Percentiles rank a stretch among this genome's conserved stretches.
Evolutionary conservation across 495 filamentous ascomycete species (phyloP).

Genomic region (Aspergillus coremiiformis): DNA sequence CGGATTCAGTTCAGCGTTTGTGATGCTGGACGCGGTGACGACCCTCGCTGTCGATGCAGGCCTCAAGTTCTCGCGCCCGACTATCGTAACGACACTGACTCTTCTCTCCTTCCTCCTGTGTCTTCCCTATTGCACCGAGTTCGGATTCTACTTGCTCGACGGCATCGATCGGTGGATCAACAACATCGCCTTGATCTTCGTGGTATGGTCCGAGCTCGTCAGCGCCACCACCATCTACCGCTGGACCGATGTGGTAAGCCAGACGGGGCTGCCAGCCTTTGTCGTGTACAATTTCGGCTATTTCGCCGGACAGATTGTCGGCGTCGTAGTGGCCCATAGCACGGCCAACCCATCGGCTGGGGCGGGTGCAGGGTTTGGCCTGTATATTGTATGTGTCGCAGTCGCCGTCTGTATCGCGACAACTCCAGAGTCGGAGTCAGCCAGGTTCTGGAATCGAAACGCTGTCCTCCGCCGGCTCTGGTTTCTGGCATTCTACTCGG

Average conservation of each 20-base stretch:
- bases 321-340: constrained; percentile 26
- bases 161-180: constrained; percentile 24
- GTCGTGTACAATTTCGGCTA: constrained; percentile 29
- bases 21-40: constrained; percentile 22
- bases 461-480: constrained; percentile 15
- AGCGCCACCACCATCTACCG: constrained; percentile 22
- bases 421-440: constrained; percentile 15
- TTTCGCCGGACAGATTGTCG: constrained; percentile 28
- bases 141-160: constrained; percentile 21
- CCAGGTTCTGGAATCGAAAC: constrained; percentile 27
- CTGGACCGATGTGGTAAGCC: constrained; percentile 24
- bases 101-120: constrained; percentile 22
- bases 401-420: constrained; percentile 14
- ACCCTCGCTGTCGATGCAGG: constrained; percentile 19
- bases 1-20: constrained; percentile 21
- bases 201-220: constrained; percentile 22
- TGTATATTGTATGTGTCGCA: constrained; percentile 14
- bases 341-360: constrained; percentile 18
- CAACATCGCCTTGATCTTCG: constrained; percentile 22
- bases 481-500: constrained; percentile 21
- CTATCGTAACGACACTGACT: constrained; percentile 19
- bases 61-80: constrained; percentile 15
- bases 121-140: constrained; percentile 21
- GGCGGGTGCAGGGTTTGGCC: constrained; percentile 24
- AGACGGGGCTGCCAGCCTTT: constrained; percentile 25